Evolutionary conservation across 192 early-diverging fungal species (phyloP), one percentile per base, ranked within the genome.

Genomic region (Backusella westeae): DNA sequence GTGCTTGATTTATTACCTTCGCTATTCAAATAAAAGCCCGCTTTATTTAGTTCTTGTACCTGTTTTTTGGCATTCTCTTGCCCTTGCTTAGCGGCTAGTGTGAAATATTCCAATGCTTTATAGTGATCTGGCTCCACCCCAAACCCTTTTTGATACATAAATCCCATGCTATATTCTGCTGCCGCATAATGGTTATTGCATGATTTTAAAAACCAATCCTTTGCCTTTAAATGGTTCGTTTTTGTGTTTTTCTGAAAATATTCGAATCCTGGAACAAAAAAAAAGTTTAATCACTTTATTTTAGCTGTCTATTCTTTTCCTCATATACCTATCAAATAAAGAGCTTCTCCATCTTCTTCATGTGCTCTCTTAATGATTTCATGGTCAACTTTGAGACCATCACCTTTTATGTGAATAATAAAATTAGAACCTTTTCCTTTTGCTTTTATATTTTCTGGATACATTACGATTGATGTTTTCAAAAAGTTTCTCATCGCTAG

Each of bases 201-300:
- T 63, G 56, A 63, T 63, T 63, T 63, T 63, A 63, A 29, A 63
- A 63, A 63, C 56, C 56, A 63, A 10, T 63, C 56, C 12, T 63
- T 63, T 63, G 56, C 56, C 10, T 63, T 63, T 29, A 63, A 63
- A 63, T 63, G 56, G 56, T 63, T 63, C 29, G 56, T 63, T 63
- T 63, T 63, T 29, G 56, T 63, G 26, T 63, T 63, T 14, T 29
- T 23, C 12, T 63, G 56, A 63, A 63, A 63, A 26, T 63, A 63
- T 29, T 63, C 56, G 9, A 23, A 63, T 49, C 46, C 46, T 49
- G 46, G 19, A 49, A n/a, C 46, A 49, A 19, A 49, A 44, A 19
- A n/a, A 19, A 49, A 49, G 19, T 49, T 49, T 49, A 49, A 49
- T 49, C 5, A 6, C 17, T 19, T 49, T 19, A 49, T 49, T n/a